phyloP scores from a whole-genome alignment of 306 rosid species.

The Citrullus amarus region DNA sequence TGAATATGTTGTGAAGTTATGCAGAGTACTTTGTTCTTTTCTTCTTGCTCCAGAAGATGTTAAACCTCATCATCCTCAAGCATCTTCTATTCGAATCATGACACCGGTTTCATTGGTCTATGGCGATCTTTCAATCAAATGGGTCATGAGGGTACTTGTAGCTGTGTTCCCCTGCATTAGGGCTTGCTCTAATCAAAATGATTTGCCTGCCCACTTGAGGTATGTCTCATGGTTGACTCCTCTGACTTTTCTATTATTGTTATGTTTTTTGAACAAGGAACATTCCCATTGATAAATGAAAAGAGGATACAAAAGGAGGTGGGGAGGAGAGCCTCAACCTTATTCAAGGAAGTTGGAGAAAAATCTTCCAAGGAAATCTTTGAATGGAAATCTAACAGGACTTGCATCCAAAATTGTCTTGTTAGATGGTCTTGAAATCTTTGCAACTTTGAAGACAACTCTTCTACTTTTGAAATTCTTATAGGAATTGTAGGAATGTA shows the following conservation, averaged over 20 bases:
- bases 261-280: neutral
- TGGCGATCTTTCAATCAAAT: slow-evolving; percentile 63
- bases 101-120: slow-evolving; percentile 50
- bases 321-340: neutral
- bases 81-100: slow-evolving; percentile 44
- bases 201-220: slow-evolving; percentile 67
- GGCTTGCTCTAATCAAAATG: slow-evolving; percentile 76
- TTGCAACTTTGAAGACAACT: too few species aligned
- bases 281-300: neutral
- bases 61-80: slow-evolving; percentile 36
- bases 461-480: too few species aligned
- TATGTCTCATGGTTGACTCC: slow-evolving; percentile 20
- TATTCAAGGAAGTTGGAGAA: neutral
- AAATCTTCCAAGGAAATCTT: neutral
- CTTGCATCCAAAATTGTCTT: too few species aligned
- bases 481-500: too few species aligned
- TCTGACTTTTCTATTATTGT: neutral
- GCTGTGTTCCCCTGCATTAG: slow-evolving; percentile 74
- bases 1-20: slow-evolving; percentile 53
- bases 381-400: too few species aligned
- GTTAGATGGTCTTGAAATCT: too few species aligned
- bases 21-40: slow-evolving; percentile 78
- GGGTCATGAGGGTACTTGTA: slow-evolving; percentile 71
- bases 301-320: neutral
- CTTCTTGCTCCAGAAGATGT: slow-evolving; percentile 49